A percentile compares a stretch with the other conserved stretches of the same genome.
These are phyloP conservation scores for Cryphonectria nitschkei DNA, from an alignment of 2,329 filamentous ascomycete species.

Conservation along the genomic window DNA sequence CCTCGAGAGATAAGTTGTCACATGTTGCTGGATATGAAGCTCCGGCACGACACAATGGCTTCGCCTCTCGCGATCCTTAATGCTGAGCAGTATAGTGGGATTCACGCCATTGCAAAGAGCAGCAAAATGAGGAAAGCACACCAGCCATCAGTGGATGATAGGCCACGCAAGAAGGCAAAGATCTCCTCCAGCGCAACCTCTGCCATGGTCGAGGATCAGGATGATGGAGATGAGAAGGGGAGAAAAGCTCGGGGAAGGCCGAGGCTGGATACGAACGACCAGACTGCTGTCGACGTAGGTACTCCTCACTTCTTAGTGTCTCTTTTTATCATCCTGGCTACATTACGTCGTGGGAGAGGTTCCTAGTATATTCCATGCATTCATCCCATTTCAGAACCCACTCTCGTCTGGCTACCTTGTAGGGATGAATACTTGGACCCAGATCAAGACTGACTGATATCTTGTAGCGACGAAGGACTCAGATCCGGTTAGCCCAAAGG, in stretches of 20 bases:
- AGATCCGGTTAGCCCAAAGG: constrained; percentile 84
- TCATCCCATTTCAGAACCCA: neutral
- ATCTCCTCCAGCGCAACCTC: neutral
- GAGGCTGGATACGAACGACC: constrained; percentile 74
- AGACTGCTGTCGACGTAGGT: constrained; percentile 78
- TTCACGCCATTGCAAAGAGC: constrained; percentile 24
- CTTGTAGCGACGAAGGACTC: constrained; percentile 74
- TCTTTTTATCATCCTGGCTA: neutral
- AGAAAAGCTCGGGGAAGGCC: constrained; percentile 74
- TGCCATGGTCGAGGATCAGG: constrained; percentile 7
- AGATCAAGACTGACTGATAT: constrained; percentile 32
- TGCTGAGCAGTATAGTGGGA: constrained; percentile 50
- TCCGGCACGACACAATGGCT: constrained; percentile 33
- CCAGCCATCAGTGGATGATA: constrained; percentile 30
- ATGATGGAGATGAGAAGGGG: constrained; percentile 48
- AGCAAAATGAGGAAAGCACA: constrained; percentile 40
- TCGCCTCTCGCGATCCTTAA: constrained; percentile 49
- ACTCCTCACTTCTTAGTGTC: neutral
- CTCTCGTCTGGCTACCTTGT: neutral
- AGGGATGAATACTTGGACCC: constrained; percentile 16
- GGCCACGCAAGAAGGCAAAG: constrained; percentile 28
- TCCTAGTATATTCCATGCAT: neutral
- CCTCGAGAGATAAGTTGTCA: neutral
- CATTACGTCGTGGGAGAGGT: neutral
- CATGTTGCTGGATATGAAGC: constrained; percentile 6